Conservation (phyloP, 2,329 filamentous ascomycete genomes). For the Trichophyton rubrum region DNA sequence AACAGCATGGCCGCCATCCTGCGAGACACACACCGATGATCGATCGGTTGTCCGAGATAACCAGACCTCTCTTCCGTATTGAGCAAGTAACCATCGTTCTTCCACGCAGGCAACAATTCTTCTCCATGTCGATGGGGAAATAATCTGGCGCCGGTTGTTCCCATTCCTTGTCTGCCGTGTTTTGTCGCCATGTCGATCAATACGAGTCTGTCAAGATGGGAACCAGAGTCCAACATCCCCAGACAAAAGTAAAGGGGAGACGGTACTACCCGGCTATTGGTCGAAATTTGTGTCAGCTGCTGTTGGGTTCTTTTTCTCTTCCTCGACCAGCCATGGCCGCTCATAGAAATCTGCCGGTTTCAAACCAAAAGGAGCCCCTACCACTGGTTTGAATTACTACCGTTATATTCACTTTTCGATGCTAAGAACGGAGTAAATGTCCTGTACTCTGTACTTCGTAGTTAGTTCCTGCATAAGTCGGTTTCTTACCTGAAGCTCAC, state of each 20-base stretch:
- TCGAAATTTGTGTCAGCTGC: not conserved
- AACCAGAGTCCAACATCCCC: not conserved
- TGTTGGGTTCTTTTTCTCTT: not conserved
- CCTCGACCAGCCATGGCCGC: not conserved
- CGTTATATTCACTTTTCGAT: no score
- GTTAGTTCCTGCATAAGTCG: no score
- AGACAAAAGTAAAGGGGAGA: not conserved
- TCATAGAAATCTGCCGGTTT: not conserved
- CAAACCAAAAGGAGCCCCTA: not conserved
- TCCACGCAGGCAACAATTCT: not conserved
- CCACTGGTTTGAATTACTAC: not conserved
- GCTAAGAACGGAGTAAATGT: no score
- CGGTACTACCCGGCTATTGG: not conserved
- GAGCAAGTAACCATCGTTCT: not conserved
- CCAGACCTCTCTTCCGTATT: not conserved
- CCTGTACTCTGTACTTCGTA: no score
- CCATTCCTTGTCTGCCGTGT: slow-evolving; percentile 1
- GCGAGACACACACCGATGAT: not conserved
- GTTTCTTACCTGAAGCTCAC: no score
- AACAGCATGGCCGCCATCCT: not conserved
- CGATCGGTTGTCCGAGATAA: not conserved
- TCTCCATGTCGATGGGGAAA: not conserved
- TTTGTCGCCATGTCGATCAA: slow-evolving; percentile 1
- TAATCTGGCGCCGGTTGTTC: not conserved
- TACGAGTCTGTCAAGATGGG: not conserved